Conservation (phyloP, 2,329 filamentous ascomycete genomes). For the Scedosporium aurantiacum region DNA sequence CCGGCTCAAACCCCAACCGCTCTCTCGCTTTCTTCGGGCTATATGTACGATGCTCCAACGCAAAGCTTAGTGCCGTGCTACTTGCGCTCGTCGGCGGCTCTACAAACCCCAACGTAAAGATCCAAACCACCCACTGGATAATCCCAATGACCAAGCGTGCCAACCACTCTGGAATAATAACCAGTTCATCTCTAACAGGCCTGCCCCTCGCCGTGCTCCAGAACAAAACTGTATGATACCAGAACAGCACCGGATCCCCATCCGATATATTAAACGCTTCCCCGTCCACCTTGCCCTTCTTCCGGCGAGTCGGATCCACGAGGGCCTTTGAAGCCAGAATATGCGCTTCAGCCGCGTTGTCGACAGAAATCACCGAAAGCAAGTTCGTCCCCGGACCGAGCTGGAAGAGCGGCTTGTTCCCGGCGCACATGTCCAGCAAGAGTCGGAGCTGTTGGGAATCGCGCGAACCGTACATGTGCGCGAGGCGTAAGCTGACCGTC, state of each 20-base stretch:
- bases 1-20: slow-evolving; percentile 11
- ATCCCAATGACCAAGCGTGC: slow-evolving; percentile 11
- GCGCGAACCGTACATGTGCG: slow-evolving; percentile 23
- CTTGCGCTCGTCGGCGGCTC: slow-evolving; percentile 15
- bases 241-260: slow-evolving; percentile 19
- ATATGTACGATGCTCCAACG: slow-evolving; percentile 12
- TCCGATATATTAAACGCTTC: slow-evolving; percentile 26
- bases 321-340: slow-evolving; percentile 18
- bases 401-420: slow-evolving; percentile 20
- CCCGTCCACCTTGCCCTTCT: slow-evolving; percentile 16
- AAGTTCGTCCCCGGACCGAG: slow-evolving; percentile 16
- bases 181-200: slow-evolving; percentile 6
- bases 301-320: slow-evolving; percentile 8
- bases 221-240: slow-evolving; percentile 17
- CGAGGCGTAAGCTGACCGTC: slow-evolving; percentile 17
- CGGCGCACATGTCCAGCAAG: slow-evolving; percentile 22
- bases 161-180: slow-evolving; percentile 16
- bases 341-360: slow-evolving; percentile 17
- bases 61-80: slow-evolving; percentile 14
- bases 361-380: slow-evolving; percentile 17
- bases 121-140: slow-evolving; percentile 14
- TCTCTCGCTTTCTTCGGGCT: slow-evolving; percentile 11
- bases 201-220: slow-evolving; percentile 14
- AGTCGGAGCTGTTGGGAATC: slow-evolving; percentile 17
- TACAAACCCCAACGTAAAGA: slow-evolving; percentile 15